Evolutionary conservation across 805 yeast species (phyloP).

Genomic region (Blastobotrys americana): DNA sequence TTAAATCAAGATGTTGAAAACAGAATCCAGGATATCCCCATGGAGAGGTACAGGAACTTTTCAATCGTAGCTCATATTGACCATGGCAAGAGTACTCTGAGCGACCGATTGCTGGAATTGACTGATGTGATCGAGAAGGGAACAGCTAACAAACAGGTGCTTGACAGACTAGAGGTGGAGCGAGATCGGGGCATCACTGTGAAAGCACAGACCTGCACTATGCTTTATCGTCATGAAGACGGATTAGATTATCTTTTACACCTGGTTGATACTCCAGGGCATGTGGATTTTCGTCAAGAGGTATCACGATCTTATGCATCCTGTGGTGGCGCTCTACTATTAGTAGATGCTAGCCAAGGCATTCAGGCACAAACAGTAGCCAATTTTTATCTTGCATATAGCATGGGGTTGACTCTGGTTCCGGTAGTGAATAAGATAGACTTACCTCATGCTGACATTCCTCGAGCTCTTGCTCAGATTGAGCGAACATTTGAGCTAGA

Average conservation of each 20-base stretch:
- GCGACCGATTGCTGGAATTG: conserved; percentile 78
- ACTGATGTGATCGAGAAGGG: conserved; percentile 85
- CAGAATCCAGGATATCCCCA: conserved; percentile 71
- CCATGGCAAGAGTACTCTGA: conserved; percentile 68
- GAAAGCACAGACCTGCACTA: conserved; percentile 93
- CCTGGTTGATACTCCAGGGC: conserved; percentile 96
- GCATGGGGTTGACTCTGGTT: conserved; percentile 69
- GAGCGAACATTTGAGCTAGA: conserved; percentile 75
- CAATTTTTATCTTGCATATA: conserved; percentile 82
- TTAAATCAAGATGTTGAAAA: conserved; percentile 35
- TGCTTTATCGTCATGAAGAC: conserved; percentile 61
- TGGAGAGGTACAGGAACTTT: conserved; percentile 77
- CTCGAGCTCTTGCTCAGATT: conserved; percentile 76
- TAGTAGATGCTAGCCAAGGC: conserved; percentile 94
- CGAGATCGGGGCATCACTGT: conserved; percentile 95
- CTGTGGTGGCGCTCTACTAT: conserved; percentile 84
- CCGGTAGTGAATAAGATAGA: conserved; percentile 93
- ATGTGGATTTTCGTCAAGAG: conserved; percentile 91
- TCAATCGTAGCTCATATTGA: conserved; percentile 96
- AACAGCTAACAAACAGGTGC: conserved; percentile 62
- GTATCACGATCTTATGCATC: conserved; percentile 92
- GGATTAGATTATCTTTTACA: conserved; percentile 76
- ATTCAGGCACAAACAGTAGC: conserved; percentile 99
- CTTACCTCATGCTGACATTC: conserved; percentile 78
- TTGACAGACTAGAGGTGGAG: conserved; percentile 90